Percentiles rank a stretch among this genome's conserved stretches.
Conservation (phyloP, 2,329 filamentous ascomycete species). For the Fusarium concolor region DNA sequence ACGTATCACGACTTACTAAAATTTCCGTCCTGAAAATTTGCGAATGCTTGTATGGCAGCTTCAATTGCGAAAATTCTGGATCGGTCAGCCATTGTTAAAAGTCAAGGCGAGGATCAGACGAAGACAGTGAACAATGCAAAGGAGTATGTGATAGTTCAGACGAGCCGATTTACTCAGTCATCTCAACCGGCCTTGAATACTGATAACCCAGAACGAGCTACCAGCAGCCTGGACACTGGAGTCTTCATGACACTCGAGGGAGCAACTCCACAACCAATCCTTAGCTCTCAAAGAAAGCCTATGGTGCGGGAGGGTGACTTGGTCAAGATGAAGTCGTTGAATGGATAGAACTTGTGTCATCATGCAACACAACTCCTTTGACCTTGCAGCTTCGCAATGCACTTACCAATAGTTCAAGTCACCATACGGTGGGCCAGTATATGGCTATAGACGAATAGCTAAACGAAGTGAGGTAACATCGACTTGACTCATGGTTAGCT, state of each 20-base stretch:
- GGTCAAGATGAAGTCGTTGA: constrained; percentile 75
- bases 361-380: constrained; percentile 41
- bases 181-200: constrained; percentile 65
- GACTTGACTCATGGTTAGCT: constrained; percentile 30
- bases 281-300: constrained; percentile 61
- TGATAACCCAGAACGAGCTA: constrained; percentile 67
- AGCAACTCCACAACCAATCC: constrained; percentile 82
- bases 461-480: neutral
- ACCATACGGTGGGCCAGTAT: neutral
- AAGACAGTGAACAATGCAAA: constrained; percentile 1
- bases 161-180: constrained; percentile 78
- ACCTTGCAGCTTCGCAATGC: neutral
- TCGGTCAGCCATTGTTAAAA: constrained; percentile 25
- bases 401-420: constrained; percentile 27
- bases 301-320: constrained; percentile 79
- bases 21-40: too few species aligned
- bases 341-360: constrained; percentile 76
- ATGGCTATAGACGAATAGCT: too few species aligned
- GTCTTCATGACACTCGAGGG: constrained; percentile 65
- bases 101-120: neutral
- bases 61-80: constrained; percentile 4
- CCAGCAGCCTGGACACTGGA: constrained; percentile 63
- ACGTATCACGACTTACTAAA: neutral
- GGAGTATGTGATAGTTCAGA: constrained; percentile 56
- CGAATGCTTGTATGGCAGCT: neutral